Conservation (phyloP, 345 rosid species). For the Salix purpurea region DNA sequence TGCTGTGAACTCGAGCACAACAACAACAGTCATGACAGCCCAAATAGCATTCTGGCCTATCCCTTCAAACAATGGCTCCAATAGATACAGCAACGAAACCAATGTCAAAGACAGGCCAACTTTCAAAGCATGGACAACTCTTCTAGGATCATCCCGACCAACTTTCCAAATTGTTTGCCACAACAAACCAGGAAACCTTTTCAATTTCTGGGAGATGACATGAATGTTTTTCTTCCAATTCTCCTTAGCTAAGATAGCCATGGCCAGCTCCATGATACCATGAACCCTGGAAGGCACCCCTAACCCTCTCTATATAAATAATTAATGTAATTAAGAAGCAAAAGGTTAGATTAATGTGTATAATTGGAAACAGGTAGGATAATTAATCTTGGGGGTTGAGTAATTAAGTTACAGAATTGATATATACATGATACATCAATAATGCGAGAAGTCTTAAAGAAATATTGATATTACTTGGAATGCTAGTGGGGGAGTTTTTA, state of each 20-base stretch:
- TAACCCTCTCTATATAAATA: background rate
- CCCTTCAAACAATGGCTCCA: constrained; percentile 62
- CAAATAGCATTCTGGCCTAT: constrained; percentile 62
- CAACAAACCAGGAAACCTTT: constrained; percentile 24
- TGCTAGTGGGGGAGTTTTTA: constrained; percentile 12
- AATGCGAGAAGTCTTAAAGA: background rate
- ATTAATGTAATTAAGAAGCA: background rate
- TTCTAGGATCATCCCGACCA: constrained; percentile 74
- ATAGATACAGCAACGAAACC: constrained; percentile 57
- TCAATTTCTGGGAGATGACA: constrained; percentile 28
- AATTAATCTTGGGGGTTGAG: constrained; percentile 2
- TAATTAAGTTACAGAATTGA: constrained; percentile 1
- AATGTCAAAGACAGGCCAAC: constrained; percentile 70
- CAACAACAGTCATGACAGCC: constrained; percentile 87
- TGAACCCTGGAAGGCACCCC: background rate
- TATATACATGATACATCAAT: background rate
- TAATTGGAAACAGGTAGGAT: background rate
- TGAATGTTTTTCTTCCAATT: constrained; percentile 25
- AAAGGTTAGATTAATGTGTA: background rate
- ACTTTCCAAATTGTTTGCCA: constrained; percentile 37
- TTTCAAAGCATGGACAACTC: constrained; percentile 66
- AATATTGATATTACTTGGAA: background rate
- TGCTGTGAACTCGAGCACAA: constrained; percentile 74
- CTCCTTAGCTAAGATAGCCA: background rate
- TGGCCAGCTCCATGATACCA: constrained; percentile 9